phyloP scores from a whole-genome alignment of 768 basidiomycete genomes.

The Serendipita indica region DNA sequence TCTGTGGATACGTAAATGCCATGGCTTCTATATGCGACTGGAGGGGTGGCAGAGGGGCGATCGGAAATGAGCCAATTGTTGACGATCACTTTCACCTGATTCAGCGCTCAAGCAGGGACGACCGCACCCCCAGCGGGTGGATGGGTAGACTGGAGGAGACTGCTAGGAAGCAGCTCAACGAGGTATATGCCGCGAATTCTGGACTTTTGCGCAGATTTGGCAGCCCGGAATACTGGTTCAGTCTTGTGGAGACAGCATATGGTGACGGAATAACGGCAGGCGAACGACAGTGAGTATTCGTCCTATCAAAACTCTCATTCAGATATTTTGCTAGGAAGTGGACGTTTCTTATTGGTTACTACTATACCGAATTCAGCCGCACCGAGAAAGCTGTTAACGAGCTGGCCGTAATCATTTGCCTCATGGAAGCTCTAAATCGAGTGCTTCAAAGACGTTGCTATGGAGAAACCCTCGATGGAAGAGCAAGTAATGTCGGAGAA shows the following conservation, averaged over 20 bases:
- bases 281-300: constrained; percentile 16
- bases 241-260: constrained; percentile 21
- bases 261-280: constrained; percentile 18
- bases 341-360: constrained; percentile 22
- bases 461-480: no score
- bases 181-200: constrained; percentile 21
- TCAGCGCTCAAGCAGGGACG: background rate
- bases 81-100: constrained; percentile 17
- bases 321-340: constrained; percentile 18
- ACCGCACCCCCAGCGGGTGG: constrained; percentile 20
- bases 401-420: constrained; percentile 30
- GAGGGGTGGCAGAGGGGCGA: constrained; percentile 27
- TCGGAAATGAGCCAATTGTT: constrained; percentile 17
- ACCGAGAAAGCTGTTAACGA: constrained; percentile 22
- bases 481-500: no score
- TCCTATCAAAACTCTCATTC: background rate
- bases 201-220: constrained; percentile 20
- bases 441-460: constrained; percentile 32
- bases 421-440: constrained; percentile 31
- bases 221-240: constrained; percentile 27
- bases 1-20: constrained; percentile 34
- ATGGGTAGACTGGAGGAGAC: constrained; percentile 26
- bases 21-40: constrained; percentile 35
- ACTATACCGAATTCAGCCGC: constrained; percentile 20
- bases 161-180: constrained; percentile 26